Evolutionary conservation across 306 rosid species (phyloP), one percentile per base, ranked within the genome.

Genomic region (Sechiopsis laciniata): DNA sequence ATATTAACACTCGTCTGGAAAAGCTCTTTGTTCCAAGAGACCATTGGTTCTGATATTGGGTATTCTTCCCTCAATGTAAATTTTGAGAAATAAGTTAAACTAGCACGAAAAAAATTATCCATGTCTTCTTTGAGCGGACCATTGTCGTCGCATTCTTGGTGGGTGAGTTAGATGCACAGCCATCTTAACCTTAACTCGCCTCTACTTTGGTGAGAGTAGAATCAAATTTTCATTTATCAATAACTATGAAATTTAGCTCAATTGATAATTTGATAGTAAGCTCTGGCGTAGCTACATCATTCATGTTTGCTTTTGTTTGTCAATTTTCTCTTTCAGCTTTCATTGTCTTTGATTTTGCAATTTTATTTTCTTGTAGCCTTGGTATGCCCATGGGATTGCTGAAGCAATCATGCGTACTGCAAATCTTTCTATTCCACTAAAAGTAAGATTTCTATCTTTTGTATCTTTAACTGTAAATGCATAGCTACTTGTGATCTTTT

Each of bases 381-480:
- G 98, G 97, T 93, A 93, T 85, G 97, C 98, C 26, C 98, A 87
- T 80, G 98, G 97, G 63, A 93, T 93, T 80, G 98, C 94, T 26
- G 96, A 89, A 87, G 86, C 98, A 84, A 93, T 93, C 81, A 82
- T 90, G 98, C 97, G 97, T 55, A 93, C 98, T 56, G 90, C 98
- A 78, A 93, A 89, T 74, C 90, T 93, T 80, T 93, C 98, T n/a
- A 87, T 90, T 81, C 98, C 98, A 50, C 83, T 93, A 26, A 93
- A 87, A 85, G 97, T 93, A 83, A 85, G 96, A 50, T 26, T 82
- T 24, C 56, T 68, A 14, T 13, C 40, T 68, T 11, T 68, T 40
- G 46, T 68, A 13, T 68, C 72, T 20, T 20, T 21, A 21, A 48
- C 19, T 10, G 10, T 19, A 40, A 42, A 2, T 64, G 10, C 16